Evolutionary conservation across 441 rosid species (phyloP), one percentile per base, ranked within the genome.

Genomic region (Populus hybrid): DNA sequence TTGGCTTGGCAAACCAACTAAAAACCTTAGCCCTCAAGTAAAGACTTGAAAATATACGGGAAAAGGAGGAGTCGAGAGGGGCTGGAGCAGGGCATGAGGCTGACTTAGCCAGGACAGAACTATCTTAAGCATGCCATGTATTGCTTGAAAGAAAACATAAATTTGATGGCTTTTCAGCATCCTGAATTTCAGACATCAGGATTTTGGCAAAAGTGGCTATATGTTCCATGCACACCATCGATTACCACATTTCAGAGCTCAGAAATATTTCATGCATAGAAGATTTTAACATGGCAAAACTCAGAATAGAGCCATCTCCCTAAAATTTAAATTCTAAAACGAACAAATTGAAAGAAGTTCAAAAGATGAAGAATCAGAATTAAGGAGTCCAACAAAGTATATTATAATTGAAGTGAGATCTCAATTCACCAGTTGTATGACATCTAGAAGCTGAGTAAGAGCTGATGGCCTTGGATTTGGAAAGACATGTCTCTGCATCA

Each of bases 401-500:
- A 11, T 21, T 8, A 61, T 16, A 74, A 74, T 24, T 28, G 7
- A 63, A 59, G 54, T 42, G 38, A 77, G 7, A 46, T 12, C 38
- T 36, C 28, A 54, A 50, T 64, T 76, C 86, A 89, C 97, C 94
- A 67, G 86, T 79, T 16, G 76, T 87, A 72, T 92, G 90, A 70
- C 80, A 87, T 83, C 91, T 89, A 74, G 87, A 73, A 73, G 97
- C 87, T 65, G 97, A 93, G 83, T 82, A 86, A 72, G 88, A 81
- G 35, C 71, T 76, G 40, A 92, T 87, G 84, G 90, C 91, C 83
- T 85, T 85, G 64, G 97, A 95, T 86, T 89, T 92, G 67, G 93
- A 88, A 83, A 95, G 97, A 85, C 99, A 95, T 23, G 86, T 79
- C 89, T 94, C 97, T 23, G 97, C 97, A 71, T 96, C 99, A 30